Evolutionary conservation across 2,329 filamentous ascomycete genomes (phyloP).

Genomic region (Laburnicola sp.): DNA sequence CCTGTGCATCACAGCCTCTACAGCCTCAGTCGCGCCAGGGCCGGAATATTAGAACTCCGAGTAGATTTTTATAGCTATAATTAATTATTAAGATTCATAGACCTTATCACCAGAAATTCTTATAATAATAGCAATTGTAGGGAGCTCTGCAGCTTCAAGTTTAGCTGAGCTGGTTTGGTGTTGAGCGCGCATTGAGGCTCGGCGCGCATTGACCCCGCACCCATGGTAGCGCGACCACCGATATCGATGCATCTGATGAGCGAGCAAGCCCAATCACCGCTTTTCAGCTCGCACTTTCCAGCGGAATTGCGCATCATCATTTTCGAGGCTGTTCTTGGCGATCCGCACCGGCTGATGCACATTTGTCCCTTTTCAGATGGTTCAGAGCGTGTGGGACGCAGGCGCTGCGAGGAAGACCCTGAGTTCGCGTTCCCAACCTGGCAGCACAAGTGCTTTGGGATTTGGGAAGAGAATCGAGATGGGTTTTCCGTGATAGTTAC

Average conservation of each 20-base stretch:
- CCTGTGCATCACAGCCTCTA: too few relatives aligned
- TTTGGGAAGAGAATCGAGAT: neutral
- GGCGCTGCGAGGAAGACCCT: slow-evolving; percentile 11
- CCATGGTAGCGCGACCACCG: neutral
- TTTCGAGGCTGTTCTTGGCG: slow-evolving; percentile 11
- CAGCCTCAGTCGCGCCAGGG: too few relatives aligned
- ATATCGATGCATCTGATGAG: neutral
- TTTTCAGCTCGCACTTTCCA: neutral
- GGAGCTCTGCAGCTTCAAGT: too few relatives aligned
- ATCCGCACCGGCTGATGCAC: slow-evolving; percentile 11
- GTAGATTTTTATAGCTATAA: too few relatives aligned
- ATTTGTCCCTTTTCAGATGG: slow-evolving; percentile 10
- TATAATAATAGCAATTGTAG: too few relatives aligned
- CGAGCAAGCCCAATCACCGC: neutral
- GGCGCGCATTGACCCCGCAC: too few relatives aligned
- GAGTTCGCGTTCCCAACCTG: slow-evolving; percentile 10
- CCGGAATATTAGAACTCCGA: too few relatives aligned
- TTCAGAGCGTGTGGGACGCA: slow-evolving; percentile 9
- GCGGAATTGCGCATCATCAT: slow-evolving; percentile 15
- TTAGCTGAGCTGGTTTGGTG: too few relatives aligned
- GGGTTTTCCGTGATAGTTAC: too few relatives aligned
- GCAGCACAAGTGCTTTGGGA: slow-evolving; percentile 19
- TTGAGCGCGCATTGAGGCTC: too few relatives aligned
- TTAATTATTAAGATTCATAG: too few relatives aligned
- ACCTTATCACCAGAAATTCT: too few relatives aligned